Percentiles rank a stretch among this genome's conserved stretches.
phyloP scores from a whole-genome alignment of 2,329 filamentous ascomycete species.

The Fonsecaea pugnacius region DNA sequence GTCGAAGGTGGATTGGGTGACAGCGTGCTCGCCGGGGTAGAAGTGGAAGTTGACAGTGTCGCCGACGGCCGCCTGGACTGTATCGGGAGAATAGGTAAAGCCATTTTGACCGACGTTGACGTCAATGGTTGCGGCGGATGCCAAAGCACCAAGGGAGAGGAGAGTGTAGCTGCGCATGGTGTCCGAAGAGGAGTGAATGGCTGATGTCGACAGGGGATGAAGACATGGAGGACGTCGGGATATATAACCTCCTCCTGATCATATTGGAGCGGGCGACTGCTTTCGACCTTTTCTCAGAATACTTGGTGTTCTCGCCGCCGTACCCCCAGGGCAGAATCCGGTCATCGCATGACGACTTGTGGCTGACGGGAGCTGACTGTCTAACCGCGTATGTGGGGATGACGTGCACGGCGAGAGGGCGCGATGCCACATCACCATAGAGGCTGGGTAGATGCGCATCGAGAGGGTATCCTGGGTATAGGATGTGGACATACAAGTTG shows the following conservation, averaged over 20 bases:
- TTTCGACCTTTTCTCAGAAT: background rate
- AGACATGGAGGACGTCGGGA: background rate
- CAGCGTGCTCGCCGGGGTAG: constrained; percentile 56
- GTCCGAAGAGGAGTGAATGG: background rate
- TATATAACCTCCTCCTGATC: background rate
- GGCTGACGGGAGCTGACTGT: constrained; percentile 1
- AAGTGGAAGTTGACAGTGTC: constrained; percentile 60
- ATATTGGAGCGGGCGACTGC: background rate
- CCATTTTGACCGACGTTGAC: constrained; percentile 38
- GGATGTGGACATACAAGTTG: background rate
- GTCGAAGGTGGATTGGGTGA: constrained; percentile 55
- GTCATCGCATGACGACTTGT: constrained; percentile 12
- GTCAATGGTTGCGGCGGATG: constrained; percentile 15
- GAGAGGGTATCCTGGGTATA: background rate
- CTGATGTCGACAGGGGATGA: background rate
- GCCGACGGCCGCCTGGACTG: constrained; percentile 49
- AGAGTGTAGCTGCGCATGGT: constrained; percentile 18
- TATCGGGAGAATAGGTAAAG: constrained; percentile 51
- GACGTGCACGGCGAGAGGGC: background rate
- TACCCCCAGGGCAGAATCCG: constrained; percentile 8
- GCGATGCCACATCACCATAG: background rate
- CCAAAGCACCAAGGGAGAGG: constrained; percentile 13
- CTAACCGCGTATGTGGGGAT: background rate
- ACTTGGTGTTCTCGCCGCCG: background rate
- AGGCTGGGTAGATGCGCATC: background rate